Base-by-base conservation (phyloP, 106 monocot species). In the Chionographis japonica region DNA sequence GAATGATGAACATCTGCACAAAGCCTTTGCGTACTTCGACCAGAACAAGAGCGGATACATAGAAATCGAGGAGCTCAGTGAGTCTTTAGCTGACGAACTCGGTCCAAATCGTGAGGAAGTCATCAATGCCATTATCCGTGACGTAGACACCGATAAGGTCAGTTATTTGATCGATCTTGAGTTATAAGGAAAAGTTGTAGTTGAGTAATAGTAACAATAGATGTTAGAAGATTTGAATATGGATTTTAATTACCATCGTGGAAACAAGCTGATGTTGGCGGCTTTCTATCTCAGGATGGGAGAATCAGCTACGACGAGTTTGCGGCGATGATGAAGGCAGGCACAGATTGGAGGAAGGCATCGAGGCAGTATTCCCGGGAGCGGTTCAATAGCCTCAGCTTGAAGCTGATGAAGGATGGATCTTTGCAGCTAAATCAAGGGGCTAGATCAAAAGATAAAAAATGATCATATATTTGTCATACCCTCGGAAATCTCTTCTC, bases 91-190 rank as follows among this genome's bases (percentile, higher is more conserved):
- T 53, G 80, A 84, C 66, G 88, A 84, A 15, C n/a, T 88, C 52
- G 78, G 72, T 39, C 52, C 72, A 58, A 84, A 88, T 72, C 54
- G 69, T 58, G 88, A 88, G 65, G 88, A 88, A 54, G 75, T 88
- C 56, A 62, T 88, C 49, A 81, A 78, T 73, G 80, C 75, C 16
- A 88, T 88, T 63, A 78, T 88, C 43, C 77, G 56, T 12, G 88
- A 88, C 58, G 84, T 88, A 6, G 87, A 88, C 57, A 84, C 88
- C 1, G 81, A 88, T 60, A 88, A 84, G 83, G 88, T 84, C 40
- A 52, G 87, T 59, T 17, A 14, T 52, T 36, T 15, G 18, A 50
- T 2, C 38, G 16, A 14, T 9, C 59, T 52, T 53, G 3, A 42
- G 4, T 18, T 12, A 46, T 27, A 27, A 27, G 27, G 46, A 46